Percentiles rank a stretch among this genome's conserved stretches.
These are phyloP conservation scores for Candida easanensis DNA, from an alignment of 805 yeast species.

Conservation along the genomic window DNA sequence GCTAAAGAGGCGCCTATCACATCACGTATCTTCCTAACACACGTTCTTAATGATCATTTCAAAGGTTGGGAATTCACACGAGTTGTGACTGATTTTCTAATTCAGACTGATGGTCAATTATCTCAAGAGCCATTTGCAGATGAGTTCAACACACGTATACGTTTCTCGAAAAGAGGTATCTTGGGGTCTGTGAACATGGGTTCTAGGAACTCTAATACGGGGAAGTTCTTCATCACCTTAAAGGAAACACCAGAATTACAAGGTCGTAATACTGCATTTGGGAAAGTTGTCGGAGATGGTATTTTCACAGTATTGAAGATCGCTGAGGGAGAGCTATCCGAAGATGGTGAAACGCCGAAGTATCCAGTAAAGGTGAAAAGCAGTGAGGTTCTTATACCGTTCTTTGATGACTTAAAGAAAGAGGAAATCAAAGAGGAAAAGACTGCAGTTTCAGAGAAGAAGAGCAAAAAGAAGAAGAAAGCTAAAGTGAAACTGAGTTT, in stretches of 20 bases:
- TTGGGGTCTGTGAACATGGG: conserved; percentile 46
- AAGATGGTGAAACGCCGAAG: conserved; percentile 41
- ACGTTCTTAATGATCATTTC: conserved; percentile 43
- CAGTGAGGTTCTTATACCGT: conserved; percentile 43
- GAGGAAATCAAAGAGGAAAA: conserved; percentile 8
- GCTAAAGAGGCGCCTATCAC: conserved; percentile 63
- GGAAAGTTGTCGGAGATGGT: conserved; percentile 55
- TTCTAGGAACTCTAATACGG: conserved; percentile 31
- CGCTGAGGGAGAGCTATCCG: conserved; percentile 43
- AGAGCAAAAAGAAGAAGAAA: conserved; percentile 25
- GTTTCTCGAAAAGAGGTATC: conserved; percentile 50
- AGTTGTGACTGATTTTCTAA: conserved; percentile 34
- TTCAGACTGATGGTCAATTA: conserved; percentile 35
- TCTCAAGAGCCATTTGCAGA: conserved; percentile 26
- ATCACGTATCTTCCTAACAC: conserved; percentile 45
- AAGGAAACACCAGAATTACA: conserved; percentile 43
- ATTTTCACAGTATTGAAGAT: conserved; percentile 52
- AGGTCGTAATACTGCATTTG: conserved; percentile 47
- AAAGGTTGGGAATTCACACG: conserved; percentile 40
- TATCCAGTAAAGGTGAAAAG: conserved; percentile 47
- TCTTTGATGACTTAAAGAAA: conserved; percentile 42
- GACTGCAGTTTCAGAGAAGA: not conserved
- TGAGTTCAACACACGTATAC: conserved; percentile 52
- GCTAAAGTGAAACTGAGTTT: conserved; percentile 35
- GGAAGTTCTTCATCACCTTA: conserved; percentile 49